Base-by-base conservation (phyloP, 1,284 basidiomycete genomes). In the Takashimella tepidaria region DNA sequence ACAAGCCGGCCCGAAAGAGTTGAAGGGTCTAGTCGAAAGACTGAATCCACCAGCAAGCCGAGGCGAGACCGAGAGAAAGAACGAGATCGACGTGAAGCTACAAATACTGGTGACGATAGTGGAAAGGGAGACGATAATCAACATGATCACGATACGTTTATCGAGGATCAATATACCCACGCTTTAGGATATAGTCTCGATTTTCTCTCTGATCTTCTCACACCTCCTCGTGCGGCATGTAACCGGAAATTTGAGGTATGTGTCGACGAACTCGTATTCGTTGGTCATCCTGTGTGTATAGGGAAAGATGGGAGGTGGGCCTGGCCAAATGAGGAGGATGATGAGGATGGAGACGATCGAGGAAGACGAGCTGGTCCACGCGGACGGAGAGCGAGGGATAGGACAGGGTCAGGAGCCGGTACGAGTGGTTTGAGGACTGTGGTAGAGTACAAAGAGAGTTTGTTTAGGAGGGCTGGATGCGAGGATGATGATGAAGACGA, bases 201-300 rank as follows among this genome's bases (percentile, higher is more conserved):
- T 57, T 88, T 92, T 64, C 80, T 98, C 26, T 88, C 89, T 22
- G 83, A 82, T 50, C 79, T 96, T 57, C 80, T 98, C 5, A 88
- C 86, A 56, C 92, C 92, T 0, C 83, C 85, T 44, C 77, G 79
- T 25, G 81, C 85, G 16, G 83, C 92, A 69, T 96, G 92, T 68
- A 91, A 98, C 73, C 89, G 92, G 70, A 91, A 91, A 68, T 98
- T 97, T 68, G 92, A 96, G 72, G 82, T 98, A 24, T 76, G 88
- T 44, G 86, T 97, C 20, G 92, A 98, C 66, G 88, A 93, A 64
- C 80, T 98, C n/a, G 88, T 85, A 1, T 98, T 98, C 69, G 81
- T 98, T 41, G 95, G 95, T 0, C 93, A 98, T 72, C 95, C 95
- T 0, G 91, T 98, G 1, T 87, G 86, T 64, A 82, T 84, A 10